phyloP scores from a whole-genome alignment of 768 basidiomycete genomes.

The Lactarius evosmus region DNA sequence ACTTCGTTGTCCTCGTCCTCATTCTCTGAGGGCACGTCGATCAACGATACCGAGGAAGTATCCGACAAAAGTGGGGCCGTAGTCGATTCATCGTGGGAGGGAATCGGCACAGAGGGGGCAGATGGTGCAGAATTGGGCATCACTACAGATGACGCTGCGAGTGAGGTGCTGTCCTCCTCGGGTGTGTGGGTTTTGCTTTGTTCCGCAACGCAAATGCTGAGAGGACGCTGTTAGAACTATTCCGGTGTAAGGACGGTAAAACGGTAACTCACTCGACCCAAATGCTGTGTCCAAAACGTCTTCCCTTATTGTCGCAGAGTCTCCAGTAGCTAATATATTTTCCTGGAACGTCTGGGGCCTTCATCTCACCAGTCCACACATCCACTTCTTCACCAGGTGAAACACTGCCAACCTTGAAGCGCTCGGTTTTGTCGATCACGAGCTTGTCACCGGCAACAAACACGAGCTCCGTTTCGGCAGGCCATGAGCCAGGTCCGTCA shows the following conservation, averaged over 20 bases:
- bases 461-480: slow-evolving; percentile 59
- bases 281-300: slow-evolving; percentile 66
- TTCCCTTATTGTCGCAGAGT: slow-evolving; percentile 54
- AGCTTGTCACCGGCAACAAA: slow-evolving; percentile 72
- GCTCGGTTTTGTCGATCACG: slow-evolving; percentile 36
- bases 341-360: slow-evolving; percentile 74
- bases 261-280: slow-evolving; percentile 68
- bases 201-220: slow-evolving; percentile 67
- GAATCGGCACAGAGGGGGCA: slow-evolving; percentile 13
- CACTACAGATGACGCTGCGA: slow-evolving; percentile 67
- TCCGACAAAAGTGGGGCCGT: slow-evolving; percentile 35
- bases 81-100: slow-evolving; percentile 26
- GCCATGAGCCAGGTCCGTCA: slow-evolving; percentile 62
- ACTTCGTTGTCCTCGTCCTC: slow-evolving; percentile 52
- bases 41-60: slow-evolving; percentile 51
- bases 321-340: slow-evolving; percentile 78
- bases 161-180: slow-evolving; percentile 44
- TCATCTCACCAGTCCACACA: slow-evolving; percentile 70
- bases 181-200: slow-evolving; percentile 33
- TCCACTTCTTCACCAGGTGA: slow-evolving; percentile 57
- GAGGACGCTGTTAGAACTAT: neutral
- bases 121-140: slow-evolving; percentile 48
- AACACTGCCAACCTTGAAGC: slow-evolving; percentile 53
- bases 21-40: slow-evolving; percentile 53
- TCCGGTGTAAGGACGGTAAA: no score